phyloP scores from a whole-genome alignment of 768 basidiomycete species.

The Cystobasidium tubakii region DNA sequence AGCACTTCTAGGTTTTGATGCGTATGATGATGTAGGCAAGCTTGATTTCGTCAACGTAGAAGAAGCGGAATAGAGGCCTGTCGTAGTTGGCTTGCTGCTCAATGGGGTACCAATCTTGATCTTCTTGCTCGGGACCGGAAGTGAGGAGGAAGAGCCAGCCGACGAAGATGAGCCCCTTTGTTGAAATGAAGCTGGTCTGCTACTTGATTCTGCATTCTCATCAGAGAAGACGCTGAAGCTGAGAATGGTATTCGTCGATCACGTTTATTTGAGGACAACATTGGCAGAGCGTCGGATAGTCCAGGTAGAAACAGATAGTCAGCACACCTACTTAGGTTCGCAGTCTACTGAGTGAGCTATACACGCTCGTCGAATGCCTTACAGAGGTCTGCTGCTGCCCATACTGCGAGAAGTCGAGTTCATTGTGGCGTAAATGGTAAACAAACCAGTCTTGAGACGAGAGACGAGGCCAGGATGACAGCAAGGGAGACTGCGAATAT shows the following conservation, averaged over 20 bases:
- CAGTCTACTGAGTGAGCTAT: no score
- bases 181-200: background rate
- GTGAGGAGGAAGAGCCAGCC: background rate
- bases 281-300: background rate
- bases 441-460: background rate
- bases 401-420: background rate
- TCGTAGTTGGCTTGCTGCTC: background rate
- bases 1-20: background rate
- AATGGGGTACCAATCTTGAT: background rate
- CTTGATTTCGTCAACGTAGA: background rate
- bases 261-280: background rate
- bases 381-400: background rate
- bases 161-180: background rate
- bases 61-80: background rate
- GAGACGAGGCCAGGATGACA: background rate
- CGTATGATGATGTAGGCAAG: background rate
- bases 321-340: no score
- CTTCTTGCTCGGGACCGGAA: background rate
- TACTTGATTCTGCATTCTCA: background rate
- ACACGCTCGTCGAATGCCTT: background rate
- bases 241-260: background rate
- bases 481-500: background rate
- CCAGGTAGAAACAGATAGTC: background rate
- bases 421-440: background rate
- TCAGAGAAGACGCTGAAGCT: constrained; percentile 14